phyloP scores from a whole-genome alignment of 345 rosid species.

The Populus euphratica region DNA sequence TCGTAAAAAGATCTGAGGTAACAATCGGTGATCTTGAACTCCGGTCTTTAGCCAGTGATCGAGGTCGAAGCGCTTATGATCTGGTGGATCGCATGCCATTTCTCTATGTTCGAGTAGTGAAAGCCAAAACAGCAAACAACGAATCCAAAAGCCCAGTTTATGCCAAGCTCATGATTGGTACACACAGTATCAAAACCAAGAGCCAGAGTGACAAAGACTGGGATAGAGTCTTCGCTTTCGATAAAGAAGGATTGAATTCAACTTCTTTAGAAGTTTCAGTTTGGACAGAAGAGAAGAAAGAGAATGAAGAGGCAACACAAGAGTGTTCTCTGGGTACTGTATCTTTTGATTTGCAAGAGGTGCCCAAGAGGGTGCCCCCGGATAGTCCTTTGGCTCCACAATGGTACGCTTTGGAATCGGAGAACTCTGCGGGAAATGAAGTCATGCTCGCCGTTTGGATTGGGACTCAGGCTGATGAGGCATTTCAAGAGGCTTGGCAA shows the following conservation, averaged over 20 bases:
- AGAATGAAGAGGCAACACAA: slow-evolving; percentile 29
- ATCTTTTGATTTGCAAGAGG: slow-evolving; percentile 83
- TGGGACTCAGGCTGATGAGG: slow-evolving; percentile 91
- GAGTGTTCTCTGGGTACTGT: slow-evolving; percentile 78
- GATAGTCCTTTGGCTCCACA: slow-evolving; percentile 94
- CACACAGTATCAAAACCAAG: slow-evolving; percentile 71
- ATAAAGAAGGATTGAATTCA: slow-evolving; percentile 74
- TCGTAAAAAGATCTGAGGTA: slow-evolving; percentile 33
- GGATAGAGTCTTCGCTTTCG: slow-evolving; percentile 91
- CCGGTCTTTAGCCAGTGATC: slow-evolving; percentile 48
- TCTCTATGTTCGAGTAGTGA: slow-evolving; percentile 68
- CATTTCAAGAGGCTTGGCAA: slow-evolving; percentile 96
- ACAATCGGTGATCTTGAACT: slow-evolving; percentile 46
- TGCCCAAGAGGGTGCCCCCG: slow-evolving; percentile 80
- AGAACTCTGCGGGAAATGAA: slow-evolving; percentile 62
- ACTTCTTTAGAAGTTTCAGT: slow-evolving; percentile 68
- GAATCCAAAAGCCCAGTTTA: slow-evolving; percentile 39
- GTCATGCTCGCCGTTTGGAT: slow-evolving; percentile 93
- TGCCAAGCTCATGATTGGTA: slow-evolving; percentile 80
- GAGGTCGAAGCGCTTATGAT: slow-evolving; percentile 59
- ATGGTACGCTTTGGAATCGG: slow-evolving; percentile 83
- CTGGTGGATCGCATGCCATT: slow-evolving; percentile 82
- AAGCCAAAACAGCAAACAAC: slow-evolving; percentile 49
- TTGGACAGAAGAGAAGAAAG: slow-evolving; percentile 63
- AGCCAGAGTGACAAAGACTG: slow-evolving; percentile 61